Percentiles rank a stretch among this genome's conserved stretches.
These are phyloP conservation scores for Fusarium tricinctum DNA, from an alignment of 2,329 filamentous ascomycete species.

Conservation along the genomic window DNA sequence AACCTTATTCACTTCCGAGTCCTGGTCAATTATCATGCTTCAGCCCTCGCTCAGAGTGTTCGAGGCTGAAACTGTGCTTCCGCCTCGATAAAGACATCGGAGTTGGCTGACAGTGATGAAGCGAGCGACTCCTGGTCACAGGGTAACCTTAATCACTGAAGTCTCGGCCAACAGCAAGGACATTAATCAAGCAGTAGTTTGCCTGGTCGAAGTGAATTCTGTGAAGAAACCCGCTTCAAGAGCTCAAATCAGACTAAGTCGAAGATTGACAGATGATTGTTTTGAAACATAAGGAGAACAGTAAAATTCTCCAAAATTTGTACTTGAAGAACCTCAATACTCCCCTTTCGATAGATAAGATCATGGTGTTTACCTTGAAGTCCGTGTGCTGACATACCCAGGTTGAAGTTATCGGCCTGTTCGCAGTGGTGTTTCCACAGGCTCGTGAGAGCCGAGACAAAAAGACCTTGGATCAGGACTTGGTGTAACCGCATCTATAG, in stretches of 20 bases:
- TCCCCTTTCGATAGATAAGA: no score
- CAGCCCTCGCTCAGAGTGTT: background rate
- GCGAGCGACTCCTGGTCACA: background rate
- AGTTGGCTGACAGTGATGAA: background rate
- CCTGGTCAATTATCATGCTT: conserved; percentile 1
- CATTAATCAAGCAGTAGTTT: background rate
- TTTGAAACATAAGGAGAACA: no score
- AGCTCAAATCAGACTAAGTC: background rate
- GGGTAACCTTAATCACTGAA: background rate
- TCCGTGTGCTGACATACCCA: no score
- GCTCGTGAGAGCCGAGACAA: background rate
- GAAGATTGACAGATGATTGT: background rate
- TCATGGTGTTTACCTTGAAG: no score
- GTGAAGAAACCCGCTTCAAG: background rate
- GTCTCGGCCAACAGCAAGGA: background rate
- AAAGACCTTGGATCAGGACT: background rate
- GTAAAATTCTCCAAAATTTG: no score
- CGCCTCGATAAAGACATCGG: background rate
- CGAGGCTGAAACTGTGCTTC: conserved; percentile 33
- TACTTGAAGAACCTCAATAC: no score
- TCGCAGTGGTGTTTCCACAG: background rate
- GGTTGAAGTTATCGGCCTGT: background rate
- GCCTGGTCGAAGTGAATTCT: background rate
- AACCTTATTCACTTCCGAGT: background rate
- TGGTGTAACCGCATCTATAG: background rate